Conservation (phyloP, 768 basidiomycete genomes). For the Guyanaporus albipodus region DNA sequence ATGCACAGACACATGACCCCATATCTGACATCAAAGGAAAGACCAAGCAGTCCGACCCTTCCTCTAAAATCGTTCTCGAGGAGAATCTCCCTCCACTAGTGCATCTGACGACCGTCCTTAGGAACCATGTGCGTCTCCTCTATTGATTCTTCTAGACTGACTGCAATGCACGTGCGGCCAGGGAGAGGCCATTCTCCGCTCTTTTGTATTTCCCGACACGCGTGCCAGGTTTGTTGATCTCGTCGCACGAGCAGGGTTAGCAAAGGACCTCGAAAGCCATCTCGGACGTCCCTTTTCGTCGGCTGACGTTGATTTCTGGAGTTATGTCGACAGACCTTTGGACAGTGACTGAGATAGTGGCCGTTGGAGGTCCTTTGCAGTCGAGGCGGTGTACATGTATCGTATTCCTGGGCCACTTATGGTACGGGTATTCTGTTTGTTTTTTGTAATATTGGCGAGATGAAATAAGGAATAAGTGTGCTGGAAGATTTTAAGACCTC, state of each 20-base stretch:
- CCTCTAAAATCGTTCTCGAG: conserved; percentile 5
- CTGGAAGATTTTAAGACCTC: too few relatives aligned
- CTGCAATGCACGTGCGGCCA: conserved; percentile 26
- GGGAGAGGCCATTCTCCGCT: conserved; percentile 52
- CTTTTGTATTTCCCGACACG: conserved; percentile 74
- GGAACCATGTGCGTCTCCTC: conserved; percentile 51
- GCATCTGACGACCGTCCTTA: conserved; percentile 49
- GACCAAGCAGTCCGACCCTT: conserved; percentile 41
- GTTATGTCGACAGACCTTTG: conserved; percentile 39
- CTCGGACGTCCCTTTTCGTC: conserved; percentile 29
- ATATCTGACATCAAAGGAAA: conserved; percentile 35
- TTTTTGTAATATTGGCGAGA: too few relatives aligned
- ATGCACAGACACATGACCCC: conserved; percentile 13
- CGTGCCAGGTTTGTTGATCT: conserved; percentile 62
- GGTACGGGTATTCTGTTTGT: too few relatives aligned
- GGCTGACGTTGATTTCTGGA: conserved; percentile 63
- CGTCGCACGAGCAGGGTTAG: conserved; percentile 44
- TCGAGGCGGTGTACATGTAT: not conserved
- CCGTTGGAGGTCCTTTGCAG: not conserved
- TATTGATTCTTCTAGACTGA: not conserved
- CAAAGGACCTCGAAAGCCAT: conserved; percentile 25
- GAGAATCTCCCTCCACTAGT: conserved; percentile 33
- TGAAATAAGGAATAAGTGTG: too few relatives aligned
- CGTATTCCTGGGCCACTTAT: too few relatives aligned
- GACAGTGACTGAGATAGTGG: conserved; percentile 1